Base-by-base conservation (phyloP, 805 yeast species). In the Millerago galiae region DNA sequence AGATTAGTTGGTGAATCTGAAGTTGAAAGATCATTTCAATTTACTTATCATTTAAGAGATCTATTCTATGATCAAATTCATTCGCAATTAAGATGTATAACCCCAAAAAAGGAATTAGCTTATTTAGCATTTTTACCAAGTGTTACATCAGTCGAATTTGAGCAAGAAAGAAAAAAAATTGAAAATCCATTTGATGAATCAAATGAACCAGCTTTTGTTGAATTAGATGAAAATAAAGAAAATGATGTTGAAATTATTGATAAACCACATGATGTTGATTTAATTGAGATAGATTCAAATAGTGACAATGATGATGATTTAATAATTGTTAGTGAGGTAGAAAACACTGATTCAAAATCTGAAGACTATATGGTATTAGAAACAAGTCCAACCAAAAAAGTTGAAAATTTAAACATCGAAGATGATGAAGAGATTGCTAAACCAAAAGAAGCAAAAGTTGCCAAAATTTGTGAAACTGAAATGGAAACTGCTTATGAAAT, bases 51-150 rank as follows among this genome's bases (percentile, higher is more conserved):
- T 40, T 68, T 93, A 38, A 75, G 84, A 44, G 77, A 74, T 34
- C 66, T 93, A 33, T 93, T 85, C 58, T 50, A 66, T 27, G 81
- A 80, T 41, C 76, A 89, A 82, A 80, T 86, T 9, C 72, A 74
- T 44, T 73, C 88, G 0, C 57, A 68, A 8, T 60, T 69, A 24
- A 67, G 87, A 44, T 80, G 83, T 51, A 87, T 91, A 4, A 76
- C 81, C 4, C 99, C 99, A 0, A 75, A 77, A 26, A 79, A 79
- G 52, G 95, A 88, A 49, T 67, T 93, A 47, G 96, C 95, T 0
- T 91, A 84, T 57, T 68, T 93, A 51, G 93, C 97, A 1, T 83
- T 93, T 48, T 73, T 84, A 35, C 89, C 89, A 1, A 72, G 81
- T 34, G 76, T 79, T 17, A 77, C 77, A 37, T 79, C 76, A 25